Evolutionary conservation across 2,329 filamentous ascomycete genomes (phyloP), one percentile per base, ranked within the genome.

Genomic region (Paraphoma chrysanthemicola): DNA sequence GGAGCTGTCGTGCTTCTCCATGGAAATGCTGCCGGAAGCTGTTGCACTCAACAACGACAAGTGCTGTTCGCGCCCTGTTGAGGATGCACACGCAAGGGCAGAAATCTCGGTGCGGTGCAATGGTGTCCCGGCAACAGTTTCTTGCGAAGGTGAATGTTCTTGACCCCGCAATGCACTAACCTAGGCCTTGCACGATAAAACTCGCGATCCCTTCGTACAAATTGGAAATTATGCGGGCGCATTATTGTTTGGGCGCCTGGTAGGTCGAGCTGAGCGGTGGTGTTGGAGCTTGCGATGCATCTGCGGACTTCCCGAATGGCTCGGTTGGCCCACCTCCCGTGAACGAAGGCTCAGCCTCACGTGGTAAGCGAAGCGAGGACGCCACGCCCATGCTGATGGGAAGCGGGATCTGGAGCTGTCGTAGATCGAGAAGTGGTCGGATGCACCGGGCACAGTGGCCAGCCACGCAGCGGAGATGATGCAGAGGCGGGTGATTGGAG

Each of bases 11-110:
- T 55, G 23, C 44, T 50, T 39, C 39, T 41, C 28, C 45, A 44
- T 47, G 49, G 46, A 36, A 53, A 63, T 29, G 53, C 51, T 45
- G 48, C 36, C 55, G 53, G 44, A 53, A 51, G 29, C 43, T 28
- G 23, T 48, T 42, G 39, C 53, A 48, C 51, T 46, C 46, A 54
- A 56, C 50, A 58, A 30, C 11, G 11, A 16, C 14, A 42, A 42
- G 2, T 42, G 39, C 10, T 42, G 39, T 42, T 16, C 23, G 23
- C 23, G 23, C 23, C 23, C 23, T 23, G 23, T 23, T 42, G 39
- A 42, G 39, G 8, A 17, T 42, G n/a, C 16, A 8, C 39, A 47
- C 6, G 33, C 9, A 36, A 53, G 33, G 41, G 38, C 28, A 42
- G 2, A n/a, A 38, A 11, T 6, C 33, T 38, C 3, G 33, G 33